These are phyloP conservation scores for Aquanectria penicillioides DNA, from an alignment of 2,329 filamentous ascomycete species.

Conservation along the genomic window DNA sequence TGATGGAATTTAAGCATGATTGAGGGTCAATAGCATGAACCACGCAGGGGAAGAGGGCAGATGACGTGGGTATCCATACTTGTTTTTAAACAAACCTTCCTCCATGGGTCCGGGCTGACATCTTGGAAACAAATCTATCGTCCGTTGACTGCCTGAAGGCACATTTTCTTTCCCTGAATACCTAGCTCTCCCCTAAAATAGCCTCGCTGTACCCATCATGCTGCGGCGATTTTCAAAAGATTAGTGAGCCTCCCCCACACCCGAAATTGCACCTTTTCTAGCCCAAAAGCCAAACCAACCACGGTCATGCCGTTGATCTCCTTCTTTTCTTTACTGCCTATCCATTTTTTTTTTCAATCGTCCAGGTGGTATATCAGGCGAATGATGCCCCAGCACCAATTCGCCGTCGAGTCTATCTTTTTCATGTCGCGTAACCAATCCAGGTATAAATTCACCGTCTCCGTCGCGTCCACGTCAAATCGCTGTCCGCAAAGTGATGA, in stretches of 20 bases:
- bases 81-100: slow-evolving; percentile 17
- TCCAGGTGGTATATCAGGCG: slow-evolving; percentile 56
- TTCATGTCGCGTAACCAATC: slow-evolving; percentile 70
- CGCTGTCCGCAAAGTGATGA: slow-evolving; percentile 56
- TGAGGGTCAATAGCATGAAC: neutral
- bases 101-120: slow-evolving; percentile 23
- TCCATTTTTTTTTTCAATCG: slow-evolving; percentile 22
- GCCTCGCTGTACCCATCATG: slow-evolving; percentile 1
- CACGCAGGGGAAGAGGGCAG: neutral
- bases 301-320: slow-evolving; percentile 5
- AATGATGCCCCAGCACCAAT: slow-evolving; percentile 65
- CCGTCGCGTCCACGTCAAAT: slow-evolving; percentile 61
- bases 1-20: slow-evolving; percentile 33
- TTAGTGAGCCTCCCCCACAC: slow-evolving; percentile 16
- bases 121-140: slow-evolving; percentile 31
- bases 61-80: slow-evolving; percentile 31
- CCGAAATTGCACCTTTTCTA: neutral
- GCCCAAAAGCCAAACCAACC: slow-evolving; percentile 1
- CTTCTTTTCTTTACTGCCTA: neutral
- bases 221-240: slow-evolving; percentile 16
- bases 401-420: slow-evolving; percentile 62
- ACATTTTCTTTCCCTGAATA: slow-evolving; percentile 3
- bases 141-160: slow-evolving; percentile 14
- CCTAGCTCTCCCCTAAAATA: neutral
- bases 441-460: slow-evolving; percentile 63